phyloP scores from a whole-genome alignment of 495 filamentous ascomycete genomes.

The Daldinia vernicosa region DNA sequence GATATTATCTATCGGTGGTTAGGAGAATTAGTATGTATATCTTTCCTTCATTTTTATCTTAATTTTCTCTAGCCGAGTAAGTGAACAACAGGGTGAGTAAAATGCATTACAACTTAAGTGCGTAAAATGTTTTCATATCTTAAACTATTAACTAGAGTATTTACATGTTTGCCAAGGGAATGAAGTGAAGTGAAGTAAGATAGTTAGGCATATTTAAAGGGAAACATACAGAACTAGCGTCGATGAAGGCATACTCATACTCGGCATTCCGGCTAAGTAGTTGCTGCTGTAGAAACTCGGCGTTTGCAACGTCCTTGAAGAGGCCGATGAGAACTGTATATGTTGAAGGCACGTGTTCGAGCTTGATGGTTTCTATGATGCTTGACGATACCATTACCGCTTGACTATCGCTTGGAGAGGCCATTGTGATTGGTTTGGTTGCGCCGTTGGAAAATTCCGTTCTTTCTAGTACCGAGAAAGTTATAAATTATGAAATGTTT shows the following conservation, averaged over 20 bases:
- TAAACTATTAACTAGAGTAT: too few relatives aligned
- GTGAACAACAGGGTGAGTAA: too few relatives aligned
- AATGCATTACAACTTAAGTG: too few relatives aligned
- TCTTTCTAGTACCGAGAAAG: not conserved
- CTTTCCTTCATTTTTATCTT: not conserved
- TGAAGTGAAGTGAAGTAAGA: not conserved
- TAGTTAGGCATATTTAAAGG: too few relatives aligned
- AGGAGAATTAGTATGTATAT: not conserved
- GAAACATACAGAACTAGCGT: slow-evolving; percentile 62
- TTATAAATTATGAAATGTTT: not conserved
- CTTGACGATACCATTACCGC: not conserved
- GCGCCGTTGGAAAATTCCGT: not conserved
- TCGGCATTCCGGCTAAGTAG: slow-evolving; percentile 79
- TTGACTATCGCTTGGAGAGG: slow-evolving; percentile 3
- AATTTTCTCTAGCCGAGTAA: too few relatives aligned
- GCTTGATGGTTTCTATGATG: slow-evolving; percentile 61
- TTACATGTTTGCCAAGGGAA: not conserved
- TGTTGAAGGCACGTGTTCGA: slow-evolving; percentile 74
- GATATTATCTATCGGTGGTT: slow-evolving; percentile 63
- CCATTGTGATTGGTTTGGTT: slow-evolving; percentile 4
- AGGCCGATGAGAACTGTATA: slow-evolving; percentile 75
- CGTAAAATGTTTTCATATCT: not conserved
- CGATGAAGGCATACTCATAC: slow-evolving; percentile 94
- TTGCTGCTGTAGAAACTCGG: slow-evolving; percentile 78
- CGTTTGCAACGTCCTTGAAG: slow-evolving; percentile 80